Evolutionary conservation across 768 basidiomycete species (phyloP).

Genomic region (Lactarius vividus): DNA sequence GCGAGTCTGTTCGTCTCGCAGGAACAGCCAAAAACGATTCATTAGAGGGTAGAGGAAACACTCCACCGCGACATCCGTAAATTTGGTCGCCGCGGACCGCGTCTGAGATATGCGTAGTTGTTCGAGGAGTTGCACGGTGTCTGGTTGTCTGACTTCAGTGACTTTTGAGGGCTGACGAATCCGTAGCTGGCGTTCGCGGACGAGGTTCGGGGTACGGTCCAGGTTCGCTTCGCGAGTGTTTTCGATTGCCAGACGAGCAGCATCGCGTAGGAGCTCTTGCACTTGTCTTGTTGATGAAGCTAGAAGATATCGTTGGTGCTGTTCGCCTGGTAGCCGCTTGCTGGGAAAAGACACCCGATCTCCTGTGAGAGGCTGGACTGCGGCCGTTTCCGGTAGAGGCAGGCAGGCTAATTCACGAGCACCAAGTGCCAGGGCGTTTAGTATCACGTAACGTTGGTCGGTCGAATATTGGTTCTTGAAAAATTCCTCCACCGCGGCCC

Average conservation of each 20-base stretch:
- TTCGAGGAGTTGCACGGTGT: constrained; percentile 20
- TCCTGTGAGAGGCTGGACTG: constrained; percentile 34
- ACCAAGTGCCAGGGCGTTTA: constrained; percentile 83
- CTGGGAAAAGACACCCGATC: constrained; percentile 65
- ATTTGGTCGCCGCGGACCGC: constrained; percentile 38
- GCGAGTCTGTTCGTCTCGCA: constrained; percentile 77
- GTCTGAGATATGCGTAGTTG: constrained; percentile 15
- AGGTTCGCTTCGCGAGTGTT: constrained; percentile 53
- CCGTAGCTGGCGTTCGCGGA: constrained; percentile 72
- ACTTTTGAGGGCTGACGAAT: constrained; percentile 52
- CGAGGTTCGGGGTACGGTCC: constrained; percentile 56
- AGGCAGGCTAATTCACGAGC: constrained; percentile 74
- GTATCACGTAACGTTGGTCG: constrained; percentile 77
- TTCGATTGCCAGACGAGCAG: constrained; percentile 62
- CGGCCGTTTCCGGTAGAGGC: constrained; percentile 34
- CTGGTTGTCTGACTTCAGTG: constrained; percentile 39
- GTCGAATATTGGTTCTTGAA: constrained; percentile 92
- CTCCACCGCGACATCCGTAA: constrained; percentile 77
- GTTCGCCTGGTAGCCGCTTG: constrained; percentile 66
- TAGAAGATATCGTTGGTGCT: constrained; percentile 54
- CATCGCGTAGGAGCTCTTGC: constrained; percentile 56
- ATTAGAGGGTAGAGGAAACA: constrained; percentile 87
- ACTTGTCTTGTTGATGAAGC: constrained; percentile 40
- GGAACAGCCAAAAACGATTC: constrained; percentile 93
- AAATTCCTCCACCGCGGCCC: constrained; percentile 85